phyloP scores from a whole-genome alignment of 345 rosid genomes.

The Noccaea bulbosa region DNA sequence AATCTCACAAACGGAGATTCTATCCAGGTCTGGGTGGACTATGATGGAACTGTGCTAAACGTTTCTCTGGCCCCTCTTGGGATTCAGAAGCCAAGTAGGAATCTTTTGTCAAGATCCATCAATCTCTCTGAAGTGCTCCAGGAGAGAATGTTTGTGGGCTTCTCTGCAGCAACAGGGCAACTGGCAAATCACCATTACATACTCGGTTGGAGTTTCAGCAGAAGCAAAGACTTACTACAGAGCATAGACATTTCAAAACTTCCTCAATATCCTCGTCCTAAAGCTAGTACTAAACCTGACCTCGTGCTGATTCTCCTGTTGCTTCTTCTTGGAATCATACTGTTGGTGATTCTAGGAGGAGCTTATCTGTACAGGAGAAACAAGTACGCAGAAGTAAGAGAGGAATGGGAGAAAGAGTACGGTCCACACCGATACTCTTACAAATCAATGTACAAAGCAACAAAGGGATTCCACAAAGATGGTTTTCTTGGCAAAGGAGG shows the following conservation, averaged over 20 bases:
- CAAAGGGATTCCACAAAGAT: slow-evolving; percentile 60
- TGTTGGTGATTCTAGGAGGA: slow-evolving; percentile 25
- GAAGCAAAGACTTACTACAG: slow-evolving; percentile 48
- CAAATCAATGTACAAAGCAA: slow-evolving; percentile 57
- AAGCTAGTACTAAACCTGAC: background rate
- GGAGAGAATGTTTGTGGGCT: slow-evolving; percentile 59
- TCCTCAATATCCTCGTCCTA: slow-evolving; percentile 53
- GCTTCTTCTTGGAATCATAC: slow-evolving; percentile 25
- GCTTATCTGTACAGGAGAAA: slow-evolving; percentile 45
- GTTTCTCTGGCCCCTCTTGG: slow-evolving; percentile 54
- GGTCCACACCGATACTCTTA: slow-evolving; percentile 63
- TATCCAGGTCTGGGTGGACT: slow-evolving; percentile 64
- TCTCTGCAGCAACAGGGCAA: slow-evolving; percentile 64
- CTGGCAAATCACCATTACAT: slow-evolving; percentile 50
- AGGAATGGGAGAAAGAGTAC: slow-evolving; percentile 68
- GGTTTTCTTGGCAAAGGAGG: slow-evolving; percentile 63
- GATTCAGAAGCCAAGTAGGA: slow-evolving; percentile 46
- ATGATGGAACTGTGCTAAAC: slow-evolving; percentile 47
- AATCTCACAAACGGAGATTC: slow-evolving; percentile 51
- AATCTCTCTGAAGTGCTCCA: slow-evolving; percentile 51
- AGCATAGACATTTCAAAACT: slow-evolving; percentile 54
- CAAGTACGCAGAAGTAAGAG: slow-evolving; percentile 59
- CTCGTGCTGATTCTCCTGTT: slow-evolving; percentile 32
- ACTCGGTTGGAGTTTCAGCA: slow-evolving; percentile 74
- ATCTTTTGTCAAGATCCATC: slow-evolving; percentile 50